Evolutionary conservation across 345 rosid species (phyloP).

Genomic region (Alliaria petiolata): DNA sequence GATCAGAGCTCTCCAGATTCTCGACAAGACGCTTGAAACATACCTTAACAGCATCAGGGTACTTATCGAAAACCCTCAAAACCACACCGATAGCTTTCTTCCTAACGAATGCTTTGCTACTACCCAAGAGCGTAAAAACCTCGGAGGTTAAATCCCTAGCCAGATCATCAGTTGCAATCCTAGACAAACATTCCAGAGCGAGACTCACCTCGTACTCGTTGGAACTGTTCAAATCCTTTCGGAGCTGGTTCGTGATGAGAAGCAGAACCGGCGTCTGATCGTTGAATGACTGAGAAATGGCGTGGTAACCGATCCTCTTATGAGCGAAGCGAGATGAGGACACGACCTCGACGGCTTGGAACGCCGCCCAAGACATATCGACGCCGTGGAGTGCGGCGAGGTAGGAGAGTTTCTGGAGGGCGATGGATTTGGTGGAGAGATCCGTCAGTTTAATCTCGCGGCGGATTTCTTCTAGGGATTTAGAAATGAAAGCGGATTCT

Average conservation of each 20-base stretch:
- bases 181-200: constrained; percentile 74
- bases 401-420: constrained; percentile 82
- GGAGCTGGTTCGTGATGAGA: constrained; percentile 78
- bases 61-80: constrained; percentile 74
- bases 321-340: constrained; percentile 70
- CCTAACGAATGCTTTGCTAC: constrained; percentile 60
- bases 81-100: constrained; percentile 76
- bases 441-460: constrained; percentile 87
- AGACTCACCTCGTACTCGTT: constrained; percentile 77
- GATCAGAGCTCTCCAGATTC: constrained; percentile 76
- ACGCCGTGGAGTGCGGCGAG: constrained; percentile 64
- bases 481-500: constrained; percentile 62
- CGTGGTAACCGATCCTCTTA: constrained; percentile 77
- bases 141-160: constrained; percentile 87
- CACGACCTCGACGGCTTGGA: constrained; percentile 82
- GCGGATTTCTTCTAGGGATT: constrained; percentile 74
- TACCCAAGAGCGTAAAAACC: constrained; percentile 67
- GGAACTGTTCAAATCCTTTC: constrained; percentile 71
- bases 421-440: constrained; percentile 73
- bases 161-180: constrained; percentile 73
- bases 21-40: constrained; percentile 92
- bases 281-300: constrained; percentile 73
- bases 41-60: constrained; percentile 83
- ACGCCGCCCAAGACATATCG: constrained; percentile 90
- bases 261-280: constrained; percentile 79